Evolutionary conservation across 768 basidiomycete species (phyloP).

Genomic region (Leccinum variicolor): DNA sequence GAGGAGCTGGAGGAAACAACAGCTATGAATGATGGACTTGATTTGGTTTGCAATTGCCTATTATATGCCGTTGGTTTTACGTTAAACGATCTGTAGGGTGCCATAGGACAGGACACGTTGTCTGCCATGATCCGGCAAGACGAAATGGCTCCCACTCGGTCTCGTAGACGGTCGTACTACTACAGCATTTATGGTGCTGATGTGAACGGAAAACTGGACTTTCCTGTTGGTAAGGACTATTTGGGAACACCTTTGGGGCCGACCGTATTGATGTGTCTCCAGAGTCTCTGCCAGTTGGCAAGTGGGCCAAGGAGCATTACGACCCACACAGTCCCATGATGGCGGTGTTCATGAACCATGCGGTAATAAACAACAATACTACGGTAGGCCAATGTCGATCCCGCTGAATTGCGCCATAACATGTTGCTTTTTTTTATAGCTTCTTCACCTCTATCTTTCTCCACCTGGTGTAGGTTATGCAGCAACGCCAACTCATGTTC

Average conservation of each 20-base stretch:
- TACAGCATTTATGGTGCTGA: conserved; percentile 38
- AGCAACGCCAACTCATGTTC: conserved; percentile 42
- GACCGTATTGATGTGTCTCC: conserved; percentile 6
- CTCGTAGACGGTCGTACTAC: conserved; percentile 54
- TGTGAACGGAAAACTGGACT: conserved; percentile 48
- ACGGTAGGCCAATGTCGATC: conserved; percentile 17
- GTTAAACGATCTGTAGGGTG: conserved; percentile 43
- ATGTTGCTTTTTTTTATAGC: conserved; percentile 33
- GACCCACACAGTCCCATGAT: conserved; percentile 55
- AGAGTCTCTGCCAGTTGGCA: conserved; percentile 59
- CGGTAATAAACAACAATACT: conserved; percentile 62
- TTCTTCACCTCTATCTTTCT: conserved; percentile 46
- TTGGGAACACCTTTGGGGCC: background rate
- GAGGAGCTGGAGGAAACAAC: conserved; percentile 17
- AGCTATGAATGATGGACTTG: conserved; percentile 15
- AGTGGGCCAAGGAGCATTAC: conserved; percentile 57
- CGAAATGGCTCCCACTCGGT: conserved; percentile 56
- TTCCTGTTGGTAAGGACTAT: conserved; percentile 48
- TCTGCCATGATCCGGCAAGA: conserved; percentile 73
- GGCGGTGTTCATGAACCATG: conserved; percentile 70
- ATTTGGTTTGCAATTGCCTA: conserved; percentile 21
- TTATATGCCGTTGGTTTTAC: background rate
- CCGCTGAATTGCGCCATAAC: background rate
- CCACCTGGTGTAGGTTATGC: conserved; percentile 19
- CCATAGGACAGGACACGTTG: conserved; percentile 68